Evolutionary conservation across 1,284 basidiomycete species (phyloP).

Genomic region (Sphagnurus paluster): DNA sequence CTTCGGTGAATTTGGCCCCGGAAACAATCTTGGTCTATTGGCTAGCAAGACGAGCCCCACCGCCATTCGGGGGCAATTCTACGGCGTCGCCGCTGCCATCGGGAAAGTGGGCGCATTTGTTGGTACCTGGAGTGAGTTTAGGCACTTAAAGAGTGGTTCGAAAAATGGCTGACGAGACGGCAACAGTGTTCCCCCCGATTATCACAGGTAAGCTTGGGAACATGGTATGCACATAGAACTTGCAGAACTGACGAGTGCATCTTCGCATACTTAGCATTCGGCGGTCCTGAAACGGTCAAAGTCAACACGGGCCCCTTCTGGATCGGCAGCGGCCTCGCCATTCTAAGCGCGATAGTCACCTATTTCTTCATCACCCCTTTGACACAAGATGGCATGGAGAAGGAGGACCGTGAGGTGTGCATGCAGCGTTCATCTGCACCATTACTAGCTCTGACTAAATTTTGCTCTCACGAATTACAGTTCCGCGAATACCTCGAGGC

Average conservation of each 20-base stretch:
- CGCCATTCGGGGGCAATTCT: conserved; percentile 84
- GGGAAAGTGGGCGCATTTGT: conserved; percentile 92
- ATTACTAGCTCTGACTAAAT: no score
- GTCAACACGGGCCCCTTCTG: conserved; percentile 84
- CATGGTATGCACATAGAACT: no score
- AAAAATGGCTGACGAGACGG: background rate
- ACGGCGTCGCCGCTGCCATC: conserved; percentile 82
- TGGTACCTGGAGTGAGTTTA: conserved; percentile 74
- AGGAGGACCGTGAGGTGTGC: conserved; percentile 69
- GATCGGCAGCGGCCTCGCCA: conserved; percentile 75
- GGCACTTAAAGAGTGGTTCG: no score
- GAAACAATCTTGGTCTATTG: conserved; percentile 79
- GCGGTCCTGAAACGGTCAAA: conserved; percentile 43
- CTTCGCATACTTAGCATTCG: conserved; percentile 67
- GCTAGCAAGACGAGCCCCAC: conserved; percentile 84
- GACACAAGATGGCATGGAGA: conserved; percentile 74
- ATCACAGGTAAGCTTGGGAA: conserved; percentile 50
- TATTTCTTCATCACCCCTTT: conserved; percentile 78
- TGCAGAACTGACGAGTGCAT: no score
- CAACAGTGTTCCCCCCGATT: conserved; percentile 67
- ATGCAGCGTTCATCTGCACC: no score
- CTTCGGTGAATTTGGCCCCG: conserved; percentile 83
- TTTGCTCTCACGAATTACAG: no score
- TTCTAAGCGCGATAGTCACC: conserved; percentile 76
- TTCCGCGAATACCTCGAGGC: conserved; percentile 81